Conservation (phyloP, 1,139 yeast genomes). For the Nakaseomyces sp. region DNA sequence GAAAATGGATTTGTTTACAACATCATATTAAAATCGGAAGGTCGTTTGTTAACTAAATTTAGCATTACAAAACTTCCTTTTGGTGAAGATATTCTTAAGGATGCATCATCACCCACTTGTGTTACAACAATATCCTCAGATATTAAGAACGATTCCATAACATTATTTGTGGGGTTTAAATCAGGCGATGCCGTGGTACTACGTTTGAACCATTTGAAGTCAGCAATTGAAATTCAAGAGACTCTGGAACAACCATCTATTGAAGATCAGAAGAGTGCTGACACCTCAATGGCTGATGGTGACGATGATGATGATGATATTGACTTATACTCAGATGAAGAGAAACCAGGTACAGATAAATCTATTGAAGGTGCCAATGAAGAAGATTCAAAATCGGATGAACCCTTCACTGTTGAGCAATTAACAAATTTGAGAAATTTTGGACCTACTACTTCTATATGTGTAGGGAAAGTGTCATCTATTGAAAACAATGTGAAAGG, state of each 20-base stretch:
- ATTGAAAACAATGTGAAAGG: slow-evolving; percentile 50
- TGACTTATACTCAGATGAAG: slow-evolving; percentile 21
- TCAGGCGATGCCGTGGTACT: slow-evolving; percentile 29
- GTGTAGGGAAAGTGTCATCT: slow-evolving; percentile 53
- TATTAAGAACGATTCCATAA: slow-evolving; percentile 13
- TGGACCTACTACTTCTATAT: slow-evolving; percentile 70
- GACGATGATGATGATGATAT: slow-evolving; percentile 30
- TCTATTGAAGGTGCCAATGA: slow-evolving; percentile 20
- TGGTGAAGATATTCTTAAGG: slow-evolving; percentile 25
- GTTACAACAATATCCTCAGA: slow-evolving; percentile 18
- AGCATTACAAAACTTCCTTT: slow-evolving; percentile 26
- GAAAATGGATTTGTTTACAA: slow-evolving; percentile 22
- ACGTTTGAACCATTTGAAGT: slow-evolving; percentile 25
- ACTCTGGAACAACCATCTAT: background rate
- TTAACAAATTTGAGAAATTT: slow-evolving; percentile 53
- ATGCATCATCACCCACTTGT: slow-evolving; percentile 23
- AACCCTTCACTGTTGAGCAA: slow-evolving; percentile 35
- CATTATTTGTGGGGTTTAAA: slow-evolving; percentile 27
- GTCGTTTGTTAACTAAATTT: slow-evolving; percentile 26
- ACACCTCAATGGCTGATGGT: slow-evolving; percentile 13
- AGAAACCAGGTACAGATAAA: slow-evolving; percentile 28
- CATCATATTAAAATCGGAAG: slow-evolving; percentile 26
- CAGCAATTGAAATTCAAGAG: slow-evolving; percentile 23
- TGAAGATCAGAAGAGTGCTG: background rate
- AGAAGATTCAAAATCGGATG: slow-evolving; percentile 29